These are phyloP conservation scores for Linum trigynum DNA, from an alignment of 345 rosid species.

Conservation along the genomic window DNA sequence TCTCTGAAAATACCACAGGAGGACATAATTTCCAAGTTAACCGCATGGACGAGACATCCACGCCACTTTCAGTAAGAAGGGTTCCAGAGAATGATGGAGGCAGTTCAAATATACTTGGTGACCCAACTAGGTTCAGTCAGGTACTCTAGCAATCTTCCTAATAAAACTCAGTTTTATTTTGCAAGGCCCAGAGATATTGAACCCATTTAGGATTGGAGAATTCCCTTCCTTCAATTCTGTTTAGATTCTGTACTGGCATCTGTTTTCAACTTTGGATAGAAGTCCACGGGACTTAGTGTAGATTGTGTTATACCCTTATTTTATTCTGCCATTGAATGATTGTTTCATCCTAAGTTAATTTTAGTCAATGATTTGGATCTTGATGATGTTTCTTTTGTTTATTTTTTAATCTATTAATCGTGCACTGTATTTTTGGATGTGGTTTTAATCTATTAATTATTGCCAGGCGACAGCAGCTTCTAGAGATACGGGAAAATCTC, in stretches of 20 bases:
- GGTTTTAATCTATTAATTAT: slow-evolving; percentile 24
- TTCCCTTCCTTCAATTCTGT: not conserved
- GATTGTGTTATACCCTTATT: not conserved
- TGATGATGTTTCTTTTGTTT: too few relatives aligned
- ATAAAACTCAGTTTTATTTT: not conserved
- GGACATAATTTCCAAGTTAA: slow-evolving; percentile 21
- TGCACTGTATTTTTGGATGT: slow-evolving; percentile 24
- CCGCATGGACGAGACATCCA: slow-evolving; percentile 30
- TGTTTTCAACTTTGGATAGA: not conserved
- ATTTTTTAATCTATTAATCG: not conserved
- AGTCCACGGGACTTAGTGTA: not conserved
- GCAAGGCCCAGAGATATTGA: not conserved
- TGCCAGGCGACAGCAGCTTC: slow-evolving; percentile 35
- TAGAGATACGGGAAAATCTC: slow-evolving; percentile 63
- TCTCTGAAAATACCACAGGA: slow-evolving; percentile 22
- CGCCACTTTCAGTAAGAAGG: slow-evolving; percentile 29
- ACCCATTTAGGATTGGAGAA: not conserved
- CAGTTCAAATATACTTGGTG: slow-evolving; percentile 32
- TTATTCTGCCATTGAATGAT: not conserved
- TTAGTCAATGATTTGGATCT: too few relatives aligned
- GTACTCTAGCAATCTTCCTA: slow-evolving; percentile 18
- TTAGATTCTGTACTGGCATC: not conserved
- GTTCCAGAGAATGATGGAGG: slow-evolving; percentile 42
- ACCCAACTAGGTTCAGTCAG: slow-evolving; percentile 41
- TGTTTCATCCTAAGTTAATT: not conserved